Conservation (phyloP, 2,329 filamentous ascomycete species). For the Diaporthe vaccinii region DNA sequence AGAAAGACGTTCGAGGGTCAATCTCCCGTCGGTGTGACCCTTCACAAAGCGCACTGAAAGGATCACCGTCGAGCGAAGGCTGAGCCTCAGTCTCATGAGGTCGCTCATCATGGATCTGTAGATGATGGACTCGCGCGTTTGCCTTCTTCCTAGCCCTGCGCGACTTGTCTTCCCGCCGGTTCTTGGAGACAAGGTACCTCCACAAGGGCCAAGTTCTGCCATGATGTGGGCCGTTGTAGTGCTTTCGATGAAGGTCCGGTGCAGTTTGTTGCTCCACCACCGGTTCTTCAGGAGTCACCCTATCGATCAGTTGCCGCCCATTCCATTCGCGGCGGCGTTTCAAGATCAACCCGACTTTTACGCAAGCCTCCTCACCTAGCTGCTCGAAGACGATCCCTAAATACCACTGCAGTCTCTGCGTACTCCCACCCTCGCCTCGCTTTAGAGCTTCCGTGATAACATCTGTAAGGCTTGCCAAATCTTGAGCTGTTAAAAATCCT, state of each 20-base stretch:
- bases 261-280: neutral
- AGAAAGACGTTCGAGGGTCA: slow-evolving; percentile 3
- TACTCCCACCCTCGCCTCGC: slow-evolving; percentile 51
- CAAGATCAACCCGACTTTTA: slow-evolving; percentile 43
- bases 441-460: slow-evolving; percentile 53
- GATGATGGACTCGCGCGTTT: neutral
- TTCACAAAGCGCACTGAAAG: neutral
- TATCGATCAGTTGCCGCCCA: neutral
- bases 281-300: neutral
- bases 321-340: slow-evolving; percentile 46
- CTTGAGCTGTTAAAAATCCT: slow-evolving; percentile 48
- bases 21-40: neutral
- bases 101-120: neutral
- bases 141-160: slow-evolving; percentile 10
- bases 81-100: neutral
- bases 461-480: slow-evolving; percentile 36
- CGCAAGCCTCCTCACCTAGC: slow-evolving; percentile 44
- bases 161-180: slow-evolving; percentile 5
- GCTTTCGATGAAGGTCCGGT: neutral
- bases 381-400: slow-evolving; percentile 49
- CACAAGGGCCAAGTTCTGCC: slow-evolving; percentile 19
- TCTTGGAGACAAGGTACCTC: slow-evolving; percentile 13
- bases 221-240: slow-evolving; percentile 16
- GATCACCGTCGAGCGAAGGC: neutral
- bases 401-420: slow-evolving; percentile 53